Evolutionary conservation across 345 rosid species (phyloP), one percentile per base, ranked within the genome.

Genomic region (Chamaenerion angustifolium): DNA sequence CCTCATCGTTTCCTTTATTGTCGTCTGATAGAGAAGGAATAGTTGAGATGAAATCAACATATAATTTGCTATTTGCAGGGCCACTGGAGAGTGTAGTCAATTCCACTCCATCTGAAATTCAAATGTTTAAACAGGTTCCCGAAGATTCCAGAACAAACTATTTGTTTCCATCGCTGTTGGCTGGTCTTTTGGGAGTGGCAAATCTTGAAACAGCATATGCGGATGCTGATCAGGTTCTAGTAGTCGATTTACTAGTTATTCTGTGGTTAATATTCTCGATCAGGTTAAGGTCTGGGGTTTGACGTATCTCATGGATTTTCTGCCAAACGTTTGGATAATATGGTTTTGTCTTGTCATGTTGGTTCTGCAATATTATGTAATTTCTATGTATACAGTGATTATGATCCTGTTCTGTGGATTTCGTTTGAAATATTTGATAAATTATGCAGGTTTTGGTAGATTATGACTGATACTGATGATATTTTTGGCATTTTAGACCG

Each of bases 171-270:
- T 75, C 72, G 45, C 16, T 77, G 25, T 61, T 86, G 13, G 73
- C 72, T 57, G 61, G 79, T 68, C 61, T 81, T 21, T 45, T 83
- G 16, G 86, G 94, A 49, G 52, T 50, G 45, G 94, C 83, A 62
- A 52, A 58, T 27, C 16, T 82, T 12, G 69, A 76, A 55, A 58
- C 72, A 16, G 81, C 89, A 25, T 74, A 71, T 76, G 83, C 97
- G 9, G 88, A 89, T 56, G 60, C 66, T 64, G 75, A 71, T 54
- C 74, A 83, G 90, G 94, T 85, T 63, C 45, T 45, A 46, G 27
- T 14, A 35, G 35, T 4, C 17, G n/a, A 44, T 40, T 35, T 16
- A 19, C 14, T 16, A 31, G 37, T 31, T 31, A 4, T 5, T 31
- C 37, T 21, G 5, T 51, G 51, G 43, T 25, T 14, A 1, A 48